Base-by-base conservation (phyloP, 2,329 filamentous ascomycete genomes). In the Tolypocladium paradoxum region DNA sequence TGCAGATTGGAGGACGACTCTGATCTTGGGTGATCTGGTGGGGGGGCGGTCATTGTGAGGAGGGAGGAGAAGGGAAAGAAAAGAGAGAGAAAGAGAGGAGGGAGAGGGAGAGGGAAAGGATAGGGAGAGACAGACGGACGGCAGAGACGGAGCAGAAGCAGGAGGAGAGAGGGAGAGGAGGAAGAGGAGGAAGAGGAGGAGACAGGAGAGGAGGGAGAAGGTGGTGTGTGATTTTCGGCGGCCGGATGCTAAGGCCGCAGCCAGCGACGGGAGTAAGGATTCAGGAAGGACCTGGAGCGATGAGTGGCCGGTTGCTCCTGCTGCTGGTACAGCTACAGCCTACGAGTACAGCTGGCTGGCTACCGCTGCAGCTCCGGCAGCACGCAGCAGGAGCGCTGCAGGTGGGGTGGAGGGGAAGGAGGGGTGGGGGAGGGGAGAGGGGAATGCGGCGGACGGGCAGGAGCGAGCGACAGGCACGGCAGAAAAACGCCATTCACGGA, bases 31-130 rank as follows among this genome's bases (percentile, higher is more conserved):
- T 61, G 57, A 54, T 57, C 57, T 57, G 60, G 57, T 55, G 63
- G 50, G 59, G 62, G 60, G 40, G 57, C 58, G 55, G 61, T 64
- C 67, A 70, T 70, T 65, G 61, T 69, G 64, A 66, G 65, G 60
- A 56, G 52, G 43, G 35, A 65, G 58, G 56, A 62, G 58, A 56
- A 60, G 56, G 56, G 56, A 55, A 59, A 54, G 60, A 56, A 57
- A 61, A 54, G 57, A 55, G 55, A 58, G 58, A 53, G 58, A 55
- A 53, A 52, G 54, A 34, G 34, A 27, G 48, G 24, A 61, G 60
- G 55, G 55, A 60, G 52, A 51, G 53, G 57, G 57, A 55, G 58
- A 59, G 55, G 56, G 56, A 54, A 57, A 60, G 53, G 48, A 48
- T 27, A 20, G 24, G 29, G 22, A 29, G 20, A n/a, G n/a, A n/a